Conservation (phyloP, 192 early-diverging fungal genomes). For the Pilaira anomala region DNA sequence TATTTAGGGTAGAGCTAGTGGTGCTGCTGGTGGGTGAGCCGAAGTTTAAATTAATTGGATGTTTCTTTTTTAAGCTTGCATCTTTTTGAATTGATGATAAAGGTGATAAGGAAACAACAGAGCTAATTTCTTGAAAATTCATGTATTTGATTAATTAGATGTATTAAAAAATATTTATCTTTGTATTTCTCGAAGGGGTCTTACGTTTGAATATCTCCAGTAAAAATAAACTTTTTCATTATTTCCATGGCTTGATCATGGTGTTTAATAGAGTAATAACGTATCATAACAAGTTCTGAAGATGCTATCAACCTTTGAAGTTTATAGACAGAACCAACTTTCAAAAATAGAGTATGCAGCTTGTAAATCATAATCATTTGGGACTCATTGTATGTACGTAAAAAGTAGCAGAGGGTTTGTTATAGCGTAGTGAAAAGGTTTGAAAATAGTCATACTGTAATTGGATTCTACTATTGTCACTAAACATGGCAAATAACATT, state of each 20-base stretch:
- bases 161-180: not conserved
- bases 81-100: not conserved
- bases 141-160: not conserved
- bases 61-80: constrained; percentile 1
- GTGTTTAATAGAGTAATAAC: constrained; percentile 13
- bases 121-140: constrained; percentile 1
- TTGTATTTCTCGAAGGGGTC: no score
- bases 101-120: not conserved
- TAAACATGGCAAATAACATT: constrained; percentile 10
- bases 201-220: not conserved
- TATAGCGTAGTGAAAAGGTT: not conserved
- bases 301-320: not conserved
- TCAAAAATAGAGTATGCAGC: not conserved
- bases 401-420: constrained; percentile 2
- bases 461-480: not conserved
- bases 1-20: no score
- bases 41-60: not conserved
- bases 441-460: not conserved
- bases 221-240: not conserved
- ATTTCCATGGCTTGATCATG: not conserved
- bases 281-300: not conserved
- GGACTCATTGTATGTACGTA: constrained; percentile 1
- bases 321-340: constrained; percentile 7
- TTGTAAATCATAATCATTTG: not conserved
- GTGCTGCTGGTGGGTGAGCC: no score